Evolutionary conservation across 176 grass and related monocot species (phyloP).

Genomic region (barley (Hordeum vulgare)): MorexV3_pseudomolecules_assembly NC_058520.1:538255454-538255953

Average conservation of each 20-base stretch:
- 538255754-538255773: not conserved
- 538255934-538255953: no score
- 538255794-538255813: not conserved
- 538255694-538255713: not conserved
- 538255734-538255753: not conserved
- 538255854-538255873: not conserved
- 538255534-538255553: not conserved
- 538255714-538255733: slow-evolving; percentile 17
- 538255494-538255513: slow-evolving; percentile 7
- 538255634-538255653: slow-evolving; percentile 12
- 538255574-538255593: slow-evolving; percentile 2
- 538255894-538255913: not conserved
- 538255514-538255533: slow-evolving; percentile 4
- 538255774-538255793: not conserved
- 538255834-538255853: not conserved
- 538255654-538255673: not conserved
- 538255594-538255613: not conserved
- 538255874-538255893: not conserved
- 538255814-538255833: not conserved
- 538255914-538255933: no score
- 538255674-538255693: slow-evolving; percentile 16
- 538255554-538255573: not conserved
- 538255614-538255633: no score
- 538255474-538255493: not conserved
- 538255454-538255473: not conserved